Conservation (phyloP, 805 yeast genomes). For the Kockiozyma suomiensis region DNA sequence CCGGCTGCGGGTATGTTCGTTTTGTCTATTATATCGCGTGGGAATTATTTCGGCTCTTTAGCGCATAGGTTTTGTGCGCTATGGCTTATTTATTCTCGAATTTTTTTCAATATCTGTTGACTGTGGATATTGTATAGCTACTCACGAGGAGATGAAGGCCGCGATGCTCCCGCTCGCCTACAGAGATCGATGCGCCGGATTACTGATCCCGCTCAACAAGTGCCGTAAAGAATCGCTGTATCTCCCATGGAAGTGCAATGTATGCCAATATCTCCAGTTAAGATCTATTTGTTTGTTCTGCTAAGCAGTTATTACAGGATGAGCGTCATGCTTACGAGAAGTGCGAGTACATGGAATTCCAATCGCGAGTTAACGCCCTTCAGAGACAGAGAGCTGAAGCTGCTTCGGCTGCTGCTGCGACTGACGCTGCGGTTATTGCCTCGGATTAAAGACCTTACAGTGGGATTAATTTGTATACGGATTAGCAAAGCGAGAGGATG, state of each 20-base stretch:
- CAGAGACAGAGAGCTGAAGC: constrained; percentile 52
- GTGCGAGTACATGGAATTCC: constrained; percentile 79
- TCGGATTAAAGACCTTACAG: background rate
- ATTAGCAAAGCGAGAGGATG: too few relatives aligned
- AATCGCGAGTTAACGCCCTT: constrained; percentile 75
- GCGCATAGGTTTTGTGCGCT: too few relatives aligned
- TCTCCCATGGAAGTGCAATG: constrained; percentile 67
- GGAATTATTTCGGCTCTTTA: too few relatives aligned
- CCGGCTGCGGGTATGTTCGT: constrained; percentile 25
- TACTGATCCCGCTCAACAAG: constrained; percentile 61
- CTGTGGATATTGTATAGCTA: constrained; percentile 49
- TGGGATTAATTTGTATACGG: background rate
- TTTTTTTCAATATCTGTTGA: background rate
- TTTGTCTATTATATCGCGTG: background rate
- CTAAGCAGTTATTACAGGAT: constrained; percentile 43
- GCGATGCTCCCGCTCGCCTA: constrained; percentile 75
- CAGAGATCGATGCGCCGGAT: constrained; percentile 80
- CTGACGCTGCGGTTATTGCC: constrained; percentile 21
- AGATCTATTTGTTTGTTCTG: background rate
- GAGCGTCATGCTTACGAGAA: constrained; percentile 84
- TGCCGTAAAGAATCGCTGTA: constrained; percentile 61
- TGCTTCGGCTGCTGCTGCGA: constrained; percentile 20
- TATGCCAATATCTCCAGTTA: background rate
- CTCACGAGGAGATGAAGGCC: constrained; percentile 82
- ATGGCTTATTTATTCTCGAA: background rate